phyloP scores from a whole-genome alignment of 73 alveolate species.

The Durusdinium trenchii region DNA sequence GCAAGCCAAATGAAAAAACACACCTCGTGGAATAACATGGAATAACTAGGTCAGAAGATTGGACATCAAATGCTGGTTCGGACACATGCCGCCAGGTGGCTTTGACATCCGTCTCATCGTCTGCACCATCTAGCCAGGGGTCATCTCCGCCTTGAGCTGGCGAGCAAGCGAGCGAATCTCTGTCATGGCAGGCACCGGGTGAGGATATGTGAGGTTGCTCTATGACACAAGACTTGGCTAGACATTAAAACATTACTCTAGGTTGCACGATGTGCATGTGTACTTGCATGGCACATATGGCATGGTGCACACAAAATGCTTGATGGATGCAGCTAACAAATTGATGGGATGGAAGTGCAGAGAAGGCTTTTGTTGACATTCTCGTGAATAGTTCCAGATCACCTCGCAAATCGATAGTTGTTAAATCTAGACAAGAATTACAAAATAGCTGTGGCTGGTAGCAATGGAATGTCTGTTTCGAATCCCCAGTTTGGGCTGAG shows the following conservation, averaged over 20 bases:
- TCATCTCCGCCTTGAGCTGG: conserved; percentile 54
- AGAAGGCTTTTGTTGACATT: no score
- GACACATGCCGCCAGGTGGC: neutral
- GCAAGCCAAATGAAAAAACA: neutral
- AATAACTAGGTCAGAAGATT: neutral
- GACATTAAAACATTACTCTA: no score
- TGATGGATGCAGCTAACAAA: no score
- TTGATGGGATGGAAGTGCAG: no score
- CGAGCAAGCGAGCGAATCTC: neutral
- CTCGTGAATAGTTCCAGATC: no score
- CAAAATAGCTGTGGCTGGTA: neutral
- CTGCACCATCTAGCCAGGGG: conserved; percentile 52
- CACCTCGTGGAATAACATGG: neutral
- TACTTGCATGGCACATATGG: no score
- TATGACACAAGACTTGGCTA: neutral
- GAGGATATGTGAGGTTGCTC: neutral
- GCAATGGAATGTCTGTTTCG: neutral
- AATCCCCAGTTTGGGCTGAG: neutral
- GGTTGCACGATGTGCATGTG: no score
- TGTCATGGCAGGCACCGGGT: neutral
- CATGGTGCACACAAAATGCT: no score
- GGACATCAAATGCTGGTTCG: no score
- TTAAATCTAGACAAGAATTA: no score
- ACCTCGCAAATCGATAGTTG: no score
- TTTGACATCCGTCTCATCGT: neutral